Conservation (phyloP, 208 protist genomes). For the Herpetomonas samuelpessoai region DNA sequence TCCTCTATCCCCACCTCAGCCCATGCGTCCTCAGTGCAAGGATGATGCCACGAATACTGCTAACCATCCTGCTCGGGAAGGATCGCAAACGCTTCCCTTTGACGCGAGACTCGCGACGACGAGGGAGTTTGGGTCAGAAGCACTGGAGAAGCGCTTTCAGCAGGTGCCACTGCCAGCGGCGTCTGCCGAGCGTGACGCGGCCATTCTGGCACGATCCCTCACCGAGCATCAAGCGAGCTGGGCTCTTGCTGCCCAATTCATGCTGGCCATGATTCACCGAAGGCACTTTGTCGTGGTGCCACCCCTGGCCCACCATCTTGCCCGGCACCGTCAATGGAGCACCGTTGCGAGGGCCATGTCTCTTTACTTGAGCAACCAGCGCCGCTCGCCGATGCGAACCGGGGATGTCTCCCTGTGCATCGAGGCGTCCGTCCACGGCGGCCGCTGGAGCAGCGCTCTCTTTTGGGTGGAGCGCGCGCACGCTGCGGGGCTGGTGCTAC, state of each 20-base stretch:
- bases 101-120: background rate
- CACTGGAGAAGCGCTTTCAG: constrained; percentile 11
- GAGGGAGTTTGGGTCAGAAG: background rate
- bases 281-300: constrained; percentile 54
- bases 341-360: constrained; percentile 54
- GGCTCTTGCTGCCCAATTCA: constrained; percentile 50
- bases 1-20: too few relatives aligned
- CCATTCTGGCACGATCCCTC: constrained; percentile 61
- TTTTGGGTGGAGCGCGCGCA: constrained; percentile 83
- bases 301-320: constrained; percentile 35
- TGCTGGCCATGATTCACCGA: constrained; percentile 49
- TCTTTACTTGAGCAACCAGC: constrained; percentile 61
- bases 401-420: constrained; percentile 55
- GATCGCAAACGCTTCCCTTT: background rate
- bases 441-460: constrained; percentile 70
- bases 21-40: too few relatives aligned
- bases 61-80: background rate
- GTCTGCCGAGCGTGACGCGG: constrained; percentile 28
- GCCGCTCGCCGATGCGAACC: constrained; percentile 27
- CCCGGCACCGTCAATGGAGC: constrained; percentile 43
- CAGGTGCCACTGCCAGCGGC: constrained; percentile 24
- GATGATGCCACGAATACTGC: background rate
- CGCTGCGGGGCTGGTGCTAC: constrained; percentile 23
- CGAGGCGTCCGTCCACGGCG: constrained; percentile 48
- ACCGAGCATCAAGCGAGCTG: constrained; percentile 55